A percentile compares a stretch with the other conserved stretches of the same genome.
Evolutionary conservation across 495 filamentous ascomycete species (phyloP).

Genomic region (Staphylotrichum longicolle): DNA sequence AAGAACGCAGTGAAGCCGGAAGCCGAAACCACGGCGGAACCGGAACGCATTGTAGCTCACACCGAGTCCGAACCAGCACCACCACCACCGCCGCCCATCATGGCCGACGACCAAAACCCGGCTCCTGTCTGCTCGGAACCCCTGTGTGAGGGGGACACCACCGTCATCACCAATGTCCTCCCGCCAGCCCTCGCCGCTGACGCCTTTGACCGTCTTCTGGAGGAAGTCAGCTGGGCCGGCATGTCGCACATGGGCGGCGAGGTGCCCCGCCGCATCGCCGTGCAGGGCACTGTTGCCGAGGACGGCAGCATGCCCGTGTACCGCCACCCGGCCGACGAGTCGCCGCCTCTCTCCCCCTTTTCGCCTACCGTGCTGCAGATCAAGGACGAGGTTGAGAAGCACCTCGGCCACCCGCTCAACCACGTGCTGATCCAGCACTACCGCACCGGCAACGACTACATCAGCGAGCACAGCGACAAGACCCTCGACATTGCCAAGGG

Average conservation of each 20-base stretch:
- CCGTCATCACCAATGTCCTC: conserved; percentile 68
- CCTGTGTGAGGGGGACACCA: conserved; percentile 74
- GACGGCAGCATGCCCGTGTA: conserved; percentile 88
- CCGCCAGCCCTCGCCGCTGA: conserved; percentile 47
- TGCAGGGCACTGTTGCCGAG: conserved; percentile 68
- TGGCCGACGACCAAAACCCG: conserved; percentile 7
- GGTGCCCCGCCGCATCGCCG: conserved; percentile 90
- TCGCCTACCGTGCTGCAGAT: conserved; percentile 68
- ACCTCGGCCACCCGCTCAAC: conserved; percentile 79
- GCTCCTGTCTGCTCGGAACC: conserved; percentile 28
- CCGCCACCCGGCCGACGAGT: conserved; percentile 89
- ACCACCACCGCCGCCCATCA: conserved; percentile 17
- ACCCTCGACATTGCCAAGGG: conserved; percentile 83
- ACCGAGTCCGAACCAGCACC: conserved; percentile 17
- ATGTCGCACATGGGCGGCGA: conserved; percentile 93
- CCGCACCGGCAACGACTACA: conserved; percentile 85
- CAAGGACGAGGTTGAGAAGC: conserved; percentile 61
- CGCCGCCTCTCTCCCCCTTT: conserved; percentile 73
- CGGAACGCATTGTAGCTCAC: background rate
- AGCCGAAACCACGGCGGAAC: background rate
- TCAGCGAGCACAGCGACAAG: conserved; percentile 97
- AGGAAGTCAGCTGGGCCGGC: conserved; percentile 82
- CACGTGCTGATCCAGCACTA: conserved; percentile 94
- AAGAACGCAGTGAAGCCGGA: background rate
- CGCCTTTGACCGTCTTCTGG: conserved; percentile 66